Base-by-base conservation (phyloP, 2,329 filamentous ascomycete species). In the Chaetomiaceae sp. region DNA sequence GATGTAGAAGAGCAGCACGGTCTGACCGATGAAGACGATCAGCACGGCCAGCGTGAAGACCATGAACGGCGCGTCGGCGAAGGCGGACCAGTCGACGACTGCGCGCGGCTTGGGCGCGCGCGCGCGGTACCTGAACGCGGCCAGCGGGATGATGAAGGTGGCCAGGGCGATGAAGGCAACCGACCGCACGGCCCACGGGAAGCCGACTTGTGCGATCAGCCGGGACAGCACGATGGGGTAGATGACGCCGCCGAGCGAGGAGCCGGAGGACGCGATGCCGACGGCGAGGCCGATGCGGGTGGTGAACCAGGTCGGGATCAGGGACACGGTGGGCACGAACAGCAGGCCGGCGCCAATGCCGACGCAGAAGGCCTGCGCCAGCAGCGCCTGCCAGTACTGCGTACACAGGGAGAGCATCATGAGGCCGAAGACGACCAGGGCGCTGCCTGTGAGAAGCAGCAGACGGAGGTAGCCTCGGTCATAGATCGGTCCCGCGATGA, bases 401-500 rank as follows among this genome's bases (percentile, higher is more conserved):
- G 60, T 56, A 56, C 79, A 71, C 47, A 76, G 60, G 29, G 71
- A 72, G 12, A 70, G 50, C 14, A 68, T 56, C 36, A 63, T 47
- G 24, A 65, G 64, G 11, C 74, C 74, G 19, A 58, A 45, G 24
- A 68, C 46, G 38, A 75, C 59, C 2, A 72, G 58, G 3, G 69
- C 59, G 2, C 59, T 58, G 11, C 74, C 73, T 4, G 59, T 46
- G 3, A 60, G 14, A 1, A 76, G 44, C 0, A 75, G 47, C 56
- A 63, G 61, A 0, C 67, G 64, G 47, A 75, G 71, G 55, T 72
- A 68, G 12, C 75, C 75, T 1, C 71, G 71, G 55, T 78, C 75
- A 8, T 71, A 69, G 19, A 74, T 53, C 8, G 72, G 71, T 15
- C 75, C 75, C 3, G 72, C 65, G 47, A 76, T 67, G 14, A 71